Evolutionary conservation across 2,329 filamentous ascomycete species (phyloP).

Genomic region (Paraphaeosphaeria sporulosa): DNA sequence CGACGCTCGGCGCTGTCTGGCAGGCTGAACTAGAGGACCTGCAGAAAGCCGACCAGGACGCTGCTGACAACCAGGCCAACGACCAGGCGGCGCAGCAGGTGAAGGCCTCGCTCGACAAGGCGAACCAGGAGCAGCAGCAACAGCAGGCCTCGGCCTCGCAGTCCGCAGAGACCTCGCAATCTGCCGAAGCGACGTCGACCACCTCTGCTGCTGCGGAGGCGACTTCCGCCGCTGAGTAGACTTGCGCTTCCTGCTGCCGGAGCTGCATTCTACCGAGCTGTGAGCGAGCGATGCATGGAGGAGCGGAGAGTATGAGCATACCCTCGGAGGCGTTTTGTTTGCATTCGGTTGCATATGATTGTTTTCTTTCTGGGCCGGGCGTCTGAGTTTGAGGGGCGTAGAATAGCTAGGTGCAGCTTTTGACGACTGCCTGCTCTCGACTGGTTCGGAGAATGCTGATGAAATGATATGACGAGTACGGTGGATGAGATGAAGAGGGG

Average conservation of each 20-base stretch:
- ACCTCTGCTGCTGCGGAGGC: constrained; percentile 7
- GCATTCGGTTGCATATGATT: background rate
- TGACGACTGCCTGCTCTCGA: constrained; percentile 21
- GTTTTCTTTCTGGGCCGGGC: too few relatives aligned
- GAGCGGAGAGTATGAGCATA: constrained; percentile 2
- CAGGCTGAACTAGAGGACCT: constrained; percentile 35
- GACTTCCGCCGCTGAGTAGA: constrained; percentile 12
- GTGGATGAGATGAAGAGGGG: background rate
- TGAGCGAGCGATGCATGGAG: background rate
- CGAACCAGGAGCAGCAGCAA: constrained; percentile 14
- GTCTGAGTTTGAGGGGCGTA: too few relatives aligned
- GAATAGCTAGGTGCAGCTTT: too few relatives aligned
- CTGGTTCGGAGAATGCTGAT: constrained; percentile 28
- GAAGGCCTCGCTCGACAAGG: constrained; percentile 27
- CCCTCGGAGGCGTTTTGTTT: constrained; percentile 12
- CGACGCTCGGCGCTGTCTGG: constrained; percentile 37
- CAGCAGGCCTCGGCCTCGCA: constrained; percentile 9
- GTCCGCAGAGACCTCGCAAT: background rate
- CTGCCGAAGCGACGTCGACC: background rate
- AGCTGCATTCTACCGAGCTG: constrained; percentile 7
- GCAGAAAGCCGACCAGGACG: constrained; percentile 32
- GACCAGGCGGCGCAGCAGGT: constrained; percentile 28
- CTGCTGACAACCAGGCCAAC: constrained; percentile 33
- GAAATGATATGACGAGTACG: constrained; percentile 2
- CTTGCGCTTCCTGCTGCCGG: constrained; percentile 14